Evolutionary conservation across 768 basidiomycete species (phyloP).

Genomic region (Xerocomellus dryophilus): DNA sequence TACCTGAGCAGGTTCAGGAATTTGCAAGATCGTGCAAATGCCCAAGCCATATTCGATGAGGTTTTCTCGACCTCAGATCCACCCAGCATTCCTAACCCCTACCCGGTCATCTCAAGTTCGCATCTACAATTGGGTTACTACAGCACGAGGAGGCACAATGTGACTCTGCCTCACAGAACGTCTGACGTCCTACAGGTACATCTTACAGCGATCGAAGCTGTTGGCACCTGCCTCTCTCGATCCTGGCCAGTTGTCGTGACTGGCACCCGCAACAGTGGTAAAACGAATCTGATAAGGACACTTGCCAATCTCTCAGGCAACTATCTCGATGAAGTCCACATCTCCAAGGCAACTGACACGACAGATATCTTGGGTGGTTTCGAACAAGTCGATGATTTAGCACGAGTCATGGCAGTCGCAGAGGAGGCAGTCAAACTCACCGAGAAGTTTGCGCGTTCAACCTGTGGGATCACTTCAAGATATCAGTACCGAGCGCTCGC

Average conservation of each 20-base stretch:
- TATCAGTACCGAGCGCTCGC: slow-evolving; percentile 16
- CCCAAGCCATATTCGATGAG: slow-evolving; percentile 51
- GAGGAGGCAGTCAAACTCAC: slow-evolving; percentile 40
- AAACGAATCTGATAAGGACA: slow-evolving; percentile 68
- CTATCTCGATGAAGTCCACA: slow-evolving; percentile 62
- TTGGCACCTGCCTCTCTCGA: slow-evolving; percentile 68
- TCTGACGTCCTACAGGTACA: slow-evolving; percentile 60
- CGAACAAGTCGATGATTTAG: slow-evolving; percentile 76
- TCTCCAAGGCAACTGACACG: slow-evolving; percentile 88
- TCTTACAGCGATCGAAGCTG: slow-evolving; percentile 64
- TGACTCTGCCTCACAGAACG: slow-evolving; percentile 37
- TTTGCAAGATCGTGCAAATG: slow-evolving; percentile 55
- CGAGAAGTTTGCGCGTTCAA: slow-evolving; percentile 39
- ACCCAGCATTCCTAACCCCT: slow-evolving; percentile 40
- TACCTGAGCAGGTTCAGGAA: slow-evolving; percentile 89
- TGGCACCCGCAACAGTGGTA: slow-evolving; percentile 71
- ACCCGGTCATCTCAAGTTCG: slow-evolving; percentile 38
- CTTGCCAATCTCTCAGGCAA: slow-evolving; percentile 72
- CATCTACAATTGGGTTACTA: slow-evolving; percentile 69
- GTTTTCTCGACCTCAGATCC: slow-evolving; percentile 39
- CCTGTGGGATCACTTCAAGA: slow-evolving; percentile 18
- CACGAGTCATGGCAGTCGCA: slow-evolving; percentile 37
- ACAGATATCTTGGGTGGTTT: slow-evolving; percentile 94
- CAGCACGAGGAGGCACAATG: slow-evolving; percentile 32
- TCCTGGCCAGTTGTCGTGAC: slow-evolving; percentile 90